Conservation (phyloP, 208 protist genomes). For the Trypanosoma theileri region DNA sequence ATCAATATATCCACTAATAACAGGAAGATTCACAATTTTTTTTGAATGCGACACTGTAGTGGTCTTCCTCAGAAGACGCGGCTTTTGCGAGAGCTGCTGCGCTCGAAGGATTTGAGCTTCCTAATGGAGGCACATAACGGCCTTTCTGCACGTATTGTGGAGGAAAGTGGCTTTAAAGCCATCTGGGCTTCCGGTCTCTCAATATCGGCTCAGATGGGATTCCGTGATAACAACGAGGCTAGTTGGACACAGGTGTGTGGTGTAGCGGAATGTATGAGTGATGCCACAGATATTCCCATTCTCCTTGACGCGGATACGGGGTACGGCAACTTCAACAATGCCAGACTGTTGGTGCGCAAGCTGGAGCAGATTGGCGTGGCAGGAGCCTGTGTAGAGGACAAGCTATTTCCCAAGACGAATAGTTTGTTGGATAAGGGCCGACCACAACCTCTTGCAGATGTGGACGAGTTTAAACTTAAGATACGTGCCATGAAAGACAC, state of each 20-base stretch:
- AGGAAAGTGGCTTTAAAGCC: slow-evolving; percentile 67
- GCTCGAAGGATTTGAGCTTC: slow-evolving; percentile 26
- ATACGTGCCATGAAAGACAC: slow-evolving; percentile 76
- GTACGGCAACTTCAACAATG: slow-evolving; percentile 84
- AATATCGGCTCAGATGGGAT: slow-evolving; percentile 64
- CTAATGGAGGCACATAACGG: slow-evolving; percentile 87
- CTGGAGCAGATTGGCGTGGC: slow-evolving; percentile 72
- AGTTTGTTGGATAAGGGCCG: slow-evolving; percentile 45
- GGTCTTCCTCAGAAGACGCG: slow-evolving; percentile 29
- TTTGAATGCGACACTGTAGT: slow-evolving; percentile 34
- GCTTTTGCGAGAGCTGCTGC: slow-evolving; percentile 27
- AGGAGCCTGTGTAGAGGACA: slow-evolving; percentile 82
- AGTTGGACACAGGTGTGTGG: slow-evolving; percentile 62
- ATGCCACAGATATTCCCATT: slow-evolving; percentile 72
- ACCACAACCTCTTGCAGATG: slow-evolving; percentile 69
- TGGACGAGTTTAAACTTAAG: slow-evolving; percentile 73
- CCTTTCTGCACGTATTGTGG: slow-evolving; percentile 67
- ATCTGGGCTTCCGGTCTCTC: slow-evolving; percentile 81
- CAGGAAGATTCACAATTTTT: no score
- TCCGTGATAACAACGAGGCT: slow-evolving; percentile 76
- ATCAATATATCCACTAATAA: no score
- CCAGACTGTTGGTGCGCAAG: slow-evolving; percentile 58
- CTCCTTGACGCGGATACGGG: slow-evolving; percentile 81
- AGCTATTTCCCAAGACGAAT: slow-evolving; percentile 84
- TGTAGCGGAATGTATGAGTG: slow-evolving; percentile 73